These are phyloP conservation scores for Emmonsiellopsis sp. DNA, from an alignment of 2,329 filamentous ascomycete genomes.

Conservation along the genomic window DNA sequence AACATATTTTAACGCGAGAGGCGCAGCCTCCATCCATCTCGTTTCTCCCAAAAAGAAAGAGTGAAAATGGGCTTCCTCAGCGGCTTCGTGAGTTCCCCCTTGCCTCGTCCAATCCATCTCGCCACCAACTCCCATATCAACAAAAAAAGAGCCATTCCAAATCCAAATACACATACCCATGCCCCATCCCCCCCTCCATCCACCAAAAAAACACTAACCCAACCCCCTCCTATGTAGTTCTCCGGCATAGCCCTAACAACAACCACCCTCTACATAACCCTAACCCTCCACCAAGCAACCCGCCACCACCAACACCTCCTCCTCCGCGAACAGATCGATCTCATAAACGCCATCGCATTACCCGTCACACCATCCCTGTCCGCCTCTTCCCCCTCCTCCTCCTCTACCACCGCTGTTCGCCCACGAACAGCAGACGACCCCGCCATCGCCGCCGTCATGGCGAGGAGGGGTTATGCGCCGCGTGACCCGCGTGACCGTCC, in stretches of 20 bases:
- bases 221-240: slow-evolving; percentile 47
- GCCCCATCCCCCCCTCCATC: background rate
- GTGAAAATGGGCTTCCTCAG: slow-evolving; percentile 60
- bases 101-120: slow-evolving; percentile 1
- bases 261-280: slow-evolving; percentile 61
- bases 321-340: slow-evolving; percentile 36
- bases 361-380: too few relatives aligned
- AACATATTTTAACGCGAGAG: background rate
- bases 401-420: background rate
- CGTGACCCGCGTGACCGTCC: slow-evolving; percentile 7
- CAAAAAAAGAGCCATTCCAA: background rate
- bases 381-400: too few relatives aligned
- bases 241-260: slow-evolving; percentile 69
- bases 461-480: slow-evolving; percentile 10
- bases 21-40: background rate
- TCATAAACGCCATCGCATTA: slow-evolving; percentile 32
- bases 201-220: background rate
- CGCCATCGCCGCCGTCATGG: slow-evolving; percentile 9
- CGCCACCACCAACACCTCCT: slow-evolving; percentile 41
- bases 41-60: slow-evolving; percentile 3
- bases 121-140: background rate
- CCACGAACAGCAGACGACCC: background rate
- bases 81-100: slow-evolving; percentile 59
- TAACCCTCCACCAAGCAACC: slow-evolving; percentile 61
- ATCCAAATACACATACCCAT: background rate